Base-by-base conservation (phyloP, 345 rosid species). In the Corchorus olitorius region DNA sequence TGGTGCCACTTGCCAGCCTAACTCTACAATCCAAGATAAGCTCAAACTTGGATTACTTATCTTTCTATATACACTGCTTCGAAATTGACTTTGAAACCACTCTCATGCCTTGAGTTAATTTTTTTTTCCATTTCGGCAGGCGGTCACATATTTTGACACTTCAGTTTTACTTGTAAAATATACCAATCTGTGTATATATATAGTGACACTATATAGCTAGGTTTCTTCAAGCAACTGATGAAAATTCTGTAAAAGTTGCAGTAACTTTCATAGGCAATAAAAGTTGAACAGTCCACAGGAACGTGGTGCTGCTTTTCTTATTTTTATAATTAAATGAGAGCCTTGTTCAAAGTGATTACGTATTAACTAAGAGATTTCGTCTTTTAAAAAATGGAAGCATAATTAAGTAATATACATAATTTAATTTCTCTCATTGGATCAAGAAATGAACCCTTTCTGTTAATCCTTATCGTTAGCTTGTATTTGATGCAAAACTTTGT, bases 51-150 rank as follows among this genome's bases (percentile, higher is more conserved):
- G 61, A 35, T 16, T 6, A 34, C 39, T 46, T 15, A 55, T 56
- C 37, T 58, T 27, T 13, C 72, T 56, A 5, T 56, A 5, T 19
- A 37, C 13, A 14, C 39, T 37, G 3, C 52, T 72, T 6, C 65
- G 2, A 58, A 27, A 6, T 55, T 72, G 75, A 72, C 75, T 39
- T 55, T 19, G n/a, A 56, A 72, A 72, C 75, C 52, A 19, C 75
- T 19, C 27, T 27, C 75, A 39, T 39, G 4, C 34, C 34, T 6
- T 43, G 12, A 4, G 15, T 4, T 53, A 34, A 16, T 34, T 54
- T 11, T 5, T 46, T 13, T 64, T 56, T 72, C 75, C 52, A 72
- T 13, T 56, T 19, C 19, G 64, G 65, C 65, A 12, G 53, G 33
- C 10, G 74, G 34, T 33, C 48, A 5, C 61, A 0, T 27, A 0